Evolutionary conservation across 2,329 filamentous ascomycete genomes (phyloP), one percentile per base, ranked within the genome.

Genomic region (Venturia nashicola): DNA sequence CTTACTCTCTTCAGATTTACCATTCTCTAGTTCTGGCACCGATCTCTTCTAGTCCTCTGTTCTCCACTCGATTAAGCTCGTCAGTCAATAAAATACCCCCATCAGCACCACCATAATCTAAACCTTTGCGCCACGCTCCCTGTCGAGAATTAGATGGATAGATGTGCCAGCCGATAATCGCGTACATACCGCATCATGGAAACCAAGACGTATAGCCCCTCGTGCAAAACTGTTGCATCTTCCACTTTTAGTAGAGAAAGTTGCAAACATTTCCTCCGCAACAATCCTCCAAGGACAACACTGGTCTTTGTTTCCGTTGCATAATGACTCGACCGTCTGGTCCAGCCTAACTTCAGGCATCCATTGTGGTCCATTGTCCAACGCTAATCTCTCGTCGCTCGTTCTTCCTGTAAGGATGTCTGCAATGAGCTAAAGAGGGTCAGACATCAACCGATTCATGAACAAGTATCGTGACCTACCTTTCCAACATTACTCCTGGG

Each of bases 221-320:
- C 72, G 71, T 9, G 72, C 72, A 16, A 70, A 70, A 62, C 72
- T 70, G 40, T 73, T 74, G 65, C 72, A 74, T 65, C 70, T 65
- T 12, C 69, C 68, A 39, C 72, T 67, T 18, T 65, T 6, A n/a
- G 66, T 66, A n/a, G 66, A 65, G 61, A 74, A 74, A 0, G 65
- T 60, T 32, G 65, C 64, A 1, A 69, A 71, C 48, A 74, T 70
- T 23, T 72, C 71, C 12, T 66, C 67, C 4, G 71, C 72, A 14
- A 74, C 69, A 39, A 73, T 71, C 3, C 66, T 72, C 72, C 72
- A 74, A 68, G 72, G 55, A 61, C 73, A 74, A 67, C 73, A 74
- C 18, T 68, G 65, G 54, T 74, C 71, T 8, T 68, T 67, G 66
- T 71, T 70, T 67, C 72, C 73, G 11, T 7, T 14, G 16, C 27